These are phyloP conservation scores for Ascochyta koolunga DNA, from an alignment of 2,329 filamentous ascomycete species.

Conservation along the genomic window DNA sequence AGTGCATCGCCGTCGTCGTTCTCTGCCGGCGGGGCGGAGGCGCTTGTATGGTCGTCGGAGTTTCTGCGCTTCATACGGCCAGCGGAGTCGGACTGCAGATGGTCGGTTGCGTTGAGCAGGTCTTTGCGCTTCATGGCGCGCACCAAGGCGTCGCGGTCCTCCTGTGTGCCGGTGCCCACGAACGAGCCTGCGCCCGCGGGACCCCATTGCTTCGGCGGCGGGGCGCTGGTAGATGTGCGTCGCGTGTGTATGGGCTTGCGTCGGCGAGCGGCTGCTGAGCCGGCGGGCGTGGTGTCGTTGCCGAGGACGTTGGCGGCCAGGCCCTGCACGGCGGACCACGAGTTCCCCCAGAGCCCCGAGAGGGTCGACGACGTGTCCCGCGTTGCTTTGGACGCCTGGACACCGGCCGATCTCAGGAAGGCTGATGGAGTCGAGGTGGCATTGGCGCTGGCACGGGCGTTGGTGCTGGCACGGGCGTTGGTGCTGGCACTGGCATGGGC, in stretches of 20 bases:
- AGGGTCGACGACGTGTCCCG: constrained; percentile 39
- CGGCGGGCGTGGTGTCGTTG: constrained; percentile 40
- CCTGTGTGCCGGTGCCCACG: constrained; percentile 53
- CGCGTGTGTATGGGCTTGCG: constrained; percentile 41
- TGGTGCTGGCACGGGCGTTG: too few species aligned
- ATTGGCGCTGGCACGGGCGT: too few species aligned
- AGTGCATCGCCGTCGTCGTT: constrained; percentile 75
- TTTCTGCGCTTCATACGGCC: constrained; percentile 67
- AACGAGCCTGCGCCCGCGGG: constrained; percentile 46
- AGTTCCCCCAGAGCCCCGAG: constrained; percentile 55
- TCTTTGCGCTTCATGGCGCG: constrained; percentile 58
- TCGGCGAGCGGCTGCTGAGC: constrained; percentile 28
- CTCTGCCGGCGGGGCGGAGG: constrained; percentile 59
- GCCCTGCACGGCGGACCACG: constrained; percentile 57
- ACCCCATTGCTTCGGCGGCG: constrained; percentile 56
- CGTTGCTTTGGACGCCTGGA: constrained; percentile 29
- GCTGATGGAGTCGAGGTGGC: constrained; percentile 37
- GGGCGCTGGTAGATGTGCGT: constrained; percentile 46
- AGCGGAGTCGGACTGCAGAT: constrained; percentile 50
- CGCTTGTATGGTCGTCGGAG: constrained; percentile 65
- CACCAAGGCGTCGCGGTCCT: constrained; percentile 54
- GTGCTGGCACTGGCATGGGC: too few species aligned
- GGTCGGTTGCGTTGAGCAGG: constrained; percentile 52
- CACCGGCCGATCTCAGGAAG: constrained; percentile 31
- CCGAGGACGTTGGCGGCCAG: constrained; percentile 57